These are phyloP conservation scores for Neurospora cerealis DNA, from an alignment of 495 filamentous ascomycete species.

Conservation along the genomic window DNA sequence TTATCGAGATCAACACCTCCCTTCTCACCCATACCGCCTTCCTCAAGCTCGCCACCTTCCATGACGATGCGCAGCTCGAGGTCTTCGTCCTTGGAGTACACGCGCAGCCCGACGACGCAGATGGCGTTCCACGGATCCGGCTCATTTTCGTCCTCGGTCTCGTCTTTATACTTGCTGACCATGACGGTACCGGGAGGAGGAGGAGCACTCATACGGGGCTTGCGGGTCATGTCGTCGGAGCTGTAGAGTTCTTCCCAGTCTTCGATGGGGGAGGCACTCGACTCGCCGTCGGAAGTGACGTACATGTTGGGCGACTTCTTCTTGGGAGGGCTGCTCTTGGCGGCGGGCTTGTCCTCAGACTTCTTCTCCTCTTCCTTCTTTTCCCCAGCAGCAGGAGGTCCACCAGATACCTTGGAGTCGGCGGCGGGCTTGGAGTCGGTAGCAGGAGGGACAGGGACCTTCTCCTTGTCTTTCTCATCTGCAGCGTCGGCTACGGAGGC, in stretches of 20 bases:
- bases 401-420: slow-evolving; percentile 13
- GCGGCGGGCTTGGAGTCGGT: not conserved
- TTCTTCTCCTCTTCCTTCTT: not conserved
- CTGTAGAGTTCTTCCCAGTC: slow-evolving; percentile 43
- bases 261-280: slow-evolving; percentile 37
- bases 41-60: slow-evolving; percentile 37
- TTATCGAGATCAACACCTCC: slow-evolving; percentile 39
- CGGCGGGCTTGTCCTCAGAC: not conserved
- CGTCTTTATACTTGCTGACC: slow-evolving; percentile 30
- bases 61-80: slow-evolving; percentile 38
- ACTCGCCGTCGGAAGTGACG: slow-evolving; percentile 33
- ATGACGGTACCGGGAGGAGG: slow-evolving; percentile 16
- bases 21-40: slow-evolving; percentile 43
- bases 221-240: slow-evolving; percentile 40
- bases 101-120: slow-evolving; percentile 38
- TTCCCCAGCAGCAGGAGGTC: slow-evolving; percentile 7
- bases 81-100: slow-evolving; percentile 39
- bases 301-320: slow-evolving; percentile 20
- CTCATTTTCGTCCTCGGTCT: slow-evolving; percentile 34
- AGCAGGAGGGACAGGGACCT: slow-evolving; percentile 21
- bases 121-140: slow-evolving; percentile 43
- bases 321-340: not conserved
- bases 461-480: slow-evolving; percentile 17
- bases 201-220: slow-evolving; percentile 30
- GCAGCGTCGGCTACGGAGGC: slow-evolving; percentile 8